These are phyloP conservation scores for Yamadazyma membranifaciens DNA, from an alignment of 1,139 yeast genomes.

Conservation along the genomic window DNA sequence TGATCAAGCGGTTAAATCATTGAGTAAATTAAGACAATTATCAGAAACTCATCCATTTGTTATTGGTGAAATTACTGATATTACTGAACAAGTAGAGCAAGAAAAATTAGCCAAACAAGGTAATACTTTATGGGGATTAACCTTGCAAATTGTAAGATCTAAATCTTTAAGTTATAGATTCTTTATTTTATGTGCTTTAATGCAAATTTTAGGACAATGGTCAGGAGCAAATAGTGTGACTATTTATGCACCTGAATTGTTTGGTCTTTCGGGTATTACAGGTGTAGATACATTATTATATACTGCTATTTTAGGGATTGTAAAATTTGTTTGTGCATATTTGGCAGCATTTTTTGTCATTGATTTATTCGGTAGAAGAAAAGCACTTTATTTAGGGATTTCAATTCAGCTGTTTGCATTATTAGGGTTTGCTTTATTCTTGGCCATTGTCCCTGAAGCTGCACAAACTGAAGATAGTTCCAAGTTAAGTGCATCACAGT, in stretches of 20 bases:
- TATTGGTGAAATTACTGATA: conserved; percentile 51
- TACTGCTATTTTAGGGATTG: conserved; percentile 51
- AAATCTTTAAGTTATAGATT: conserved; percentile 46
- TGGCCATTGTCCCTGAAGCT: conserved; percentile 48
- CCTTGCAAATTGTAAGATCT: conserved; percentile 31
- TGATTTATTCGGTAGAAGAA: conserved; percentile 47
- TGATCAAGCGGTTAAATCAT: conserved; percentile 32
- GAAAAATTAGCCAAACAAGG: conserved; percentile 33
- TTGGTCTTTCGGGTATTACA: conserved; percentile 47
- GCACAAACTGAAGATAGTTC: conserved; percentile 24
- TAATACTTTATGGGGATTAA: conserved; percentile 14
- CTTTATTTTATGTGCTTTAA: conserved; percentile 24
- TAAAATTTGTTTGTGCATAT: conserved; percentile 45
- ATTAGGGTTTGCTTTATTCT: conserved; percentile 45
- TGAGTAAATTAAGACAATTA: conserved; percentile 48
- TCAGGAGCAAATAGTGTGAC: conserved; percentile 49
- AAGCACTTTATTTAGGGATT: conserved; percentile 39
- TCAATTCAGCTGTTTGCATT: conserved; percentile 29
- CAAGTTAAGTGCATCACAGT: conserved; percentile 27
- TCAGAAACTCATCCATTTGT: conserved; percentile 51
- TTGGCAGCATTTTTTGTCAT: conserved; percentile 46
- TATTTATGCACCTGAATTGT: conserved; percentile 56
- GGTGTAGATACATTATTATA: conserved; percentile 37
- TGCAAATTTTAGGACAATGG: conserved; percentile 26
- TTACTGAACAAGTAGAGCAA: conserved; percentile 42